Evolutionary conservation across 2,329 filamentous ascomycete genomes (phyloP), one percentile per base, ranked within the genome.

Genomic region (Diaporthe amygdali): DNA sequence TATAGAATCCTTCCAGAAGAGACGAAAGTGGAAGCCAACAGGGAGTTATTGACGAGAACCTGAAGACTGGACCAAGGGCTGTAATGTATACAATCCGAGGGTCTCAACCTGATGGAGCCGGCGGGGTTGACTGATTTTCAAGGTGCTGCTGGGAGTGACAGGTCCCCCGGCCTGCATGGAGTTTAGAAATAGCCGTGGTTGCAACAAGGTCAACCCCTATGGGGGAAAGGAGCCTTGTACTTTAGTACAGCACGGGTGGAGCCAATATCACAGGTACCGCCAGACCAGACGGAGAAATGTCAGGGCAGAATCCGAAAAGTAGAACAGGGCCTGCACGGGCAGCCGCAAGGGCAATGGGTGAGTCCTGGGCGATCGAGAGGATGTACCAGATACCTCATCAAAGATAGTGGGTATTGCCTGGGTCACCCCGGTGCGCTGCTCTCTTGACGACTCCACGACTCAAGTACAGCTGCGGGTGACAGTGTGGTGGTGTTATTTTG

Each of bases 231-330:
- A 78, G 77, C 80, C 82, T 82, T 84, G 80, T 74, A 78, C 78
- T 78, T 79, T 78, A 78, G 80, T 82, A 81, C 80, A 82, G 82
- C 80, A 83, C 81, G 85, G 80, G 81, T 83, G 81, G 82, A 81
- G 83, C 84, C 81, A 84, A 83, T 84, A 84, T 82, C 82, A 80
- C 80, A 79, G 78, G 80, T 82, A 82, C 79, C 76, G 77, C 78
- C 77, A 79, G 78, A 79, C 79, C 78, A 81, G 78, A 79, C 82
- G 83, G 83, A 85, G 82, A 82, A 83, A 83, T 82, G 80, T 81
- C 82, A 80, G 83, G 80, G 81, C 80, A 82, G 82, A 80, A 81
- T 81, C 81, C 82, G 81, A 81, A 80, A 75, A 78, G 76, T 79
- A 70, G 75, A 78, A 79, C 81, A 84, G 81, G 83, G 82, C 75